Base-by-base conservation (phyloP, 768 basidiomycete species). In the Lactarius psammicola region DNA sequence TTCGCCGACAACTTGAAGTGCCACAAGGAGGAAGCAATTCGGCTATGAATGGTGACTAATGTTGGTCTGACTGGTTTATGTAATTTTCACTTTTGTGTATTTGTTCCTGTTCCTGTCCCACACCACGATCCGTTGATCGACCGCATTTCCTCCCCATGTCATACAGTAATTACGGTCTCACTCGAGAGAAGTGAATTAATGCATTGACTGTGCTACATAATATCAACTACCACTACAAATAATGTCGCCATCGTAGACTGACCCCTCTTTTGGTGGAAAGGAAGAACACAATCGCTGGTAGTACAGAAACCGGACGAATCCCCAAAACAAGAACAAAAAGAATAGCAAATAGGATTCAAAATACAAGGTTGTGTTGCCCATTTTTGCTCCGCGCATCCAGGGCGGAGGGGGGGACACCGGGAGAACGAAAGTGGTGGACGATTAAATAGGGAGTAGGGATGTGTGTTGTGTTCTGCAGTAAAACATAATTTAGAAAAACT, bases 151-250 rank as follows among this genome's bases (percentile, higher is more conserved):
- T n/a, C n/a, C n/a, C n/a, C n/a, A n/a, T n/a, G n/a, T n/a, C n/a
- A n/a, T 17, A 40, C 38, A 40, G 17, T 18, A 38, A 17, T 40
- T 40, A 40, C 38, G 38, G 18, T 18, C 38, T 18, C 38, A 40
- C 40, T 1, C 6, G 6, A 18, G 40, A 18, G 10, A 23, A 49
- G 10, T 51, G 49, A 51, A 26, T 28, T 44, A 44, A 44, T n/a
- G 51, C 51, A n/a, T 53, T 53, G 51, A 7, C 28, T 31, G 30
- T 55, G 54, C 54, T 55, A 55, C 54, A 55, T 55, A 33, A 55
- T 18, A 55, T 20, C 4, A 9, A 30, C 54, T 55, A 55, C 54
- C 53, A 55, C 31, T 55, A 55, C 53, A 55, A 55, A 55, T 55
- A 33, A 55, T n/a, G 31, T 33, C 9, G 54, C 54, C 10, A 55